Base-by-base conservation (phyloP, 139 green algal genomes). In the Prasinococcaceae sp. region DNA sequence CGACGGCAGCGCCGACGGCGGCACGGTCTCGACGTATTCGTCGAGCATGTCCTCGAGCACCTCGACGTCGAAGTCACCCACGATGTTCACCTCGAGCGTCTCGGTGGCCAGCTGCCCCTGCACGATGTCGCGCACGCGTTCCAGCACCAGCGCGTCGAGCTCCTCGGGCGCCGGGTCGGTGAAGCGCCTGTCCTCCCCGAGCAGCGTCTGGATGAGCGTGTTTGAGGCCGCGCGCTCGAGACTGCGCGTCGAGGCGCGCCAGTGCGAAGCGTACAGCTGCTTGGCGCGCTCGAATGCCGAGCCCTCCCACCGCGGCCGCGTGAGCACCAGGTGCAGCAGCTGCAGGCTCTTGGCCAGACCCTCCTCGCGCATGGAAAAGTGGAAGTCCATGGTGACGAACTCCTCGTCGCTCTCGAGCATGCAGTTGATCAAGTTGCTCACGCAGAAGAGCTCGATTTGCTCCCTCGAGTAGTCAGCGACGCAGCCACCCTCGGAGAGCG, bases 401-500 rank as follows among this genome's bases (percentile, higher is more conserved):
- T 98, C 90, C 55, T 95, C 86, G 65, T 93, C 84, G 20, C 79
- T 68, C 58, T 98, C 90, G 56, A 97, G 61, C 55, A 84, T 59
- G 72, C 80, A 94, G 72, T 92, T 92, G 50, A 98, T 82, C 36
- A 98, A 77, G 51, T 88, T 85, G 54, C 65, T 65, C 37, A 98
- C 79, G 59, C 86, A 96, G 63, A 95, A 96, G 28, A 93, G 74
- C 79, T 97, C 87, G 30, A 92, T 65, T 70, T 93, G 78, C 48
- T 92, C 81, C 25, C 82, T 60, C 16, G n/a, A 23, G 79, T 78
- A 96, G 27, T 38, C 9, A 25, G 82, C 86, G 27, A 94, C 77
- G 1, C 72, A 78, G 24, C 89, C 89, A 20, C 53, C 63, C 67
- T 96, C 88, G 28, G 50, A 77, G 3, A 96, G 70, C 28, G 85